These are phyloP conservation scores for Potentilla sterilis DNA, from an alignment of 306 rosid species.

Conservation along the genomic window DNA sequence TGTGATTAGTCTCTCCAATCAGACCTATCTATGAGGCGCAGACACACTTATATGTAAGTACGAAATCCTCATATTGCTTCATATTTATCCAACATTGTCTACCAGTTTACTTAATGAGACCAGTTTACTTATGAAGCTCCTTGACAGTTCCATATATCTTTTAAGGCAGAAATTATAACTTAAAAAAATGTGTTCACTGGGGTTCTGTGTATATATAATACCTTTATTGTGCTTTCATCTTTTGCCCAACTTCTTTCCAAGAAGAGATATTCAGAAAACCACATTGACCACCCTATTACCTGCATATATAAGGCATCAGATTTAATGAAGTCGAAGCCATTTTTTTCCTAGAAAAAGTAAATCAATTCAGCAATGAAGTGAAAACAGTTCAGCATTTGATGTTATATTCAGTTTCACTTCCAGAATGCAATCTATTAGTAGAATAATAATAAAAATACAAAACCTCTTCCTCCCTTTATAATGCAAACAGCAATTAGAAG, in stretches of 20 bases:
- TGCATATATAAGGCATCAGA: conserved; percentile 28
- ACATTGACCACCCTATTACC: conserved; percentile 99
- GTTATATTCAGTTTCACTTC: neutral
- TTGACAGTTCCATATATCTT: neutral
- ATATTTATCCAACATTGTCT: neutral
- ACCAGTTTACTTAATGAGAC: neutral
- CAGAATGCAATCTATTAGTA: neutral
- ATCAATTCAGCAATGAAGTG: neutral
- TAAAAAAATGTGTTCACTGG: neutral
- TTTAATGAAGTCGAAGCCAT: neutral
- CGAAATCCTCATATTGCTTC: neutral
- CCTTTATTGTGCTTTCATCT: conserved; percentile 90
- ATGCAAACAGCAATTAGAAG: neutral
- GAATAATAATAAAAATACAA: neutral
- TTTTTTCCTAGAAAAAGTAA: neutral
- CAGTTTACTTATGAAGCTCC: neutral
- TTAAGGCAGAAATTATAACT: neutral
- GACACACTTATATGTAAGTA: neutral
- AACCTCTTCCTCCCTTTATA: neutral
- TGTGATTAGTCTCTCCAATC: neutral
- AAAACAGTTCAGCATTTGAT: too few species aligned
- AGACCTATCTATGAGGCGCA: neutral
- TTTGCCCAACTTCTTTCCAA: conserved; percentile 96
- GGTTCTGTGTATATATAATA: conserved; percentile 14
- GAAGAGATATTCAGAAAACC: conserved; percentile 93